A percentile compares a stretch with the other conserved stretches of the same genome.
Evolutionary conservation across 352 stramenopile genomes (phyloP).

Genomic region (Saprolegnia diclina): DNA sequence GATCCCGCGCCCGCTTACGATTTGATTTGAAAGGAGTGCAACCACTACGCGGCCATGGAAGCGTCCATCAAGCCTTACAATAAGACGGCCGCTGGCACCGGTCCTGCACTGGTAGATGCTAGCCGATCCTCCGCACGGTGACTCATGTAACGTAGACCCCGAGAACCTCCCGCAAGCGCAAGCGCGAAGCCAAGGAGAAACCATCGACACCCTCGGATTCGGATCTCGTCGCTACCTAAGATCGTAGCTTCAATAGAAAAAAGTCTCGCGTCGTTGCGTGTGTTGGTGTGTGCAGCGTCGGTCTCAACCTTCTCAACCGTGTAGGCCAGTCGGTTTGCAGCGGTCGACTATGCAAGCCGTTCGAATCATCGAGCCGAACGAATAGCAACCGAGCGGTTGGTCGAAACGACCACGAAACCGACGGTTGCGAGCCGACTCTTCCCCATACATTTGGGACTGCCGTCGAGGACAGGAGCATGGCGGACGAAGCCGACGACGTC

Average conservation of each 20-base stretch:
- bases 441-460: background rate
- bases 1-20: background rate
- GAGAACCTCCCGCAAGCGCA: background rate
- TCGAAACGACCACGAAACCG: background rate
- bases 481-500: slow-evolving; percentile 25
- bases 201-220: background rate
- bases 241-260: no score
- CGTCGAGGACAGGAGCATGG: slow-evolving; percentile 11
- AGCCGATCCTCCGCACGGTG: background rate
- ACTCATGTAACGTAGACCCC: background rate
- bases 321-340: no score
- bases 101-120: background rate
- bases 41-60: slow-evolving; percentile 2
- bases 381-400: background rate
- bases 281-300: no score
- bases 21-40: slow-evolving; percentile 13
- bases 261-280: no score
- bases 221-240: no score
- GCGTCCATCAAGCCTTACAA: background rate
- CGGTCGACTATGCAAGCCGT: no score
- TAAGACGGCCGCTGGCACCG: background rate
- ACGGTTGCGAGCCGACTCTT: background rate
- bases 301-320: no score
- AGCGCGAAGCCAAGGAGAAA: background rate
- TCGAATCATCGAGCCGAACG: no score